Evolutionary conservation across 2,329 filamentous ascomycete genomes (phyloP).

Genomic region (Ophiostoma sp.): DNA sequence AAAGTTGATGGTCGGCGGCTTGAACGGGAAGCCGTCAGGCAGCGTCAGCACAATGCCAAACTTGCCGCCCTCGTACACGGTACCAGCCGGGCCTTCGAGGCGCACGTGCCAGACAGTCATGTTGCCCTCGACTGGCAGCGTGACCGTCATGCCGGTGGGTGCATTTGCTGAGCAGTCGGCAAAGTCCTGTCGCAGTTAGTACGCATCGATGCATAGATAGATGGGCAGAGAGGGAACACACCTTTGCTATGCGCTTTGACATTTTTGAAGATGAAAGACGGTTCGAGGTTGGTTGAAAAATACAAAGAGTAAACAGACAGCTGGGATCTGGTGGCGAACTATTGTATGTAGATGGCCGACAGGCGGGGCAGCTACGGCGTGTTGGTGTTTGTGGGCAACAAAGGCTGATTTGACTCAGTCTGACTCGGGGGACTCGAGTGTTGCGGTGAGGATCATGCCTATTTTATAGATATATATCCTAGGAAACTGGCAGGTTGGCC

Average conservation of each 20-base stretch:
- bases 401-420: background rate
- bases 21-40: conserved; percentile 82
- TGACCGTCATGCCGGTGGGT: conserved; percentile 44
- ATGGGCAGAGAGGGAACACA: background rate
- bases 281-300: conserved; percentile 22
- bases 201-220: background rate
- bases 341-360: background rate
- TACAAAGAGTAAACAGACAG: background rate
- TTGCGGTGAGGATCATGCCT: background rate
- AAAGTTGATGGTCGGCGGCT: conserved; percentile 74
- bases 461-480: background rate
- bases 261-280: conserved; percentile 35
- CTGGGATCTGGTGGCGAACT: background rate
- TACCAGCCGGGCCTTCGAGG: conserved; percentile 42
- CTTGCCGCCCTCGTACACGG: conserved; percentile 57
- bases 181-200: conserved; percentile 43
- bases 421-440: background rate
- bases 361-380: background rate
- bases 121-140: conserved; percentile 44
- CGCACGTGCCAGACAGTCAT: conserved; percentile 50
- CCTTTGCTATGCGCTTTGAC: conserved; percentile 27
- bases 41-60: conserved; percentile 71
- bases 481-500: background rate
- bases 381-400: background rate
- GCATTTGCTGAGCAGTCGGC: conserved; percentile 46